A percentile compares a stretch with the other conserved stretches of the same genome.
These are phyloP conservation scores for Xylaria bambusicola DNA, from an alignment of 495 filamentous ascomycete species.

Conservation along the genomic window DNA sequence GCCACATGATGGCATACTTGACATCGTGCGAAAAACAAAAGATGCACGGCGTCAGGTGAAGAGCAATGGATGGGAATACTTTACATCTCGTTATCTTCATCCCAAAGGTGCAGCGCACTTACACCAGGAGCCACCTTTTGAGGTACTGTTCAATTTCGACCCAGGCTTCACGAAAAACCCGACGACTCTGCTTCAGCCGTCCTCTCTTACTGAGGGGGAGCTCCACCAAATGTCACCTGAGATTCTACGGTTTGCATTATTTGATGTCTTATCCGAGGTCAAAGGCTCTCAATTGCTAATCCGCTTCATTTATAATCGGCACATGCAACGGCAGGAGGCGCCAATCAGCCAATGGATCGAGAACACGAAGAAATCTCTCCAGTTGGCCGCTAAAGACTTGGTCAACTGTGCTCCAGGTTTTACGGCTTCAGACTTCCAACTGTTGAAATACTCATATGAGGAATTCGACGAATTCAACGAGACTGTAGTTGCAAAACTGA, in stretches of 20 bases:
- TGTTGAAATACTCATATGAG: slow-evolving; percentile 38
- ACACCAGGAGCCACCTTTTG: slow-evolving; percentile 47
- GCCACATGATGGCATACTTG: background rate
- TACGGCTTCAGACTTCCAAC: slow-evolving; percentile 55
- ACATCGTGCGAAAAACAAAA: slow-evolving; percentile 20
- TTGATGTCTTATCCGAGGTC: slow-evolving; percentile 49
- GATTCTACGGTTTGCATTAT: slow-evolving; percentile 51
- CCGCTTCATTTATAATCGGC: slow-evolving; percentile 56
- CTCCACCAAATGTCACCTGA: slow-evolving; percentile 43
- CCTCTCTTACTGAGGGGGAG: slow-evolving; percentile 9
- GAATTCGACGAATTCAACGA: background rate
- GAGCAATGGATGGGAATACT: slow-evolving; percentile 18
- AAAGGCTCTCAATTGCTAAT: slow-evolving; percentile 49
- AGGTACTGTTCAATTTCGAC: slow-evolving; percentile 64
- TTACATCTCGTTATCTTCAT: slow-evolving; percentile 37
- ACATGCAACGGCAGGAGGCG: slow-evolving; percentile 52
- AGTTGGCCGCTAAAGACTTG: slow-evolving; percentile 38
- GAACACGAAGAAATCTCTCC: slow-evolving; percentile 43
- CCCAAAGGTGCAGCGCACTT: slow-evolving; percentile 32
- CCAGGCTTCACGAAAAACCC: slow-evolving; percentile 54
- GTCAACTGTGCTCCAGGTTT: slow-evolving; percentile 34
- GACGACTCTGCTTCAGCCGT: slow-evolving; percentile 46
- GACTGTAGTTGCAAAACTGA: background rate
- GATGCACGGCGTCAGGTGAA: slow-evolving; percentile 15
- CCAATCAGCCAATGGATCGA: slow-evolving; percentile 51